phyloP scores from a whole-genome alignment of 192 early-diverging fungal genomes.

The Gryganskiella cystojenkinii region DNA sequence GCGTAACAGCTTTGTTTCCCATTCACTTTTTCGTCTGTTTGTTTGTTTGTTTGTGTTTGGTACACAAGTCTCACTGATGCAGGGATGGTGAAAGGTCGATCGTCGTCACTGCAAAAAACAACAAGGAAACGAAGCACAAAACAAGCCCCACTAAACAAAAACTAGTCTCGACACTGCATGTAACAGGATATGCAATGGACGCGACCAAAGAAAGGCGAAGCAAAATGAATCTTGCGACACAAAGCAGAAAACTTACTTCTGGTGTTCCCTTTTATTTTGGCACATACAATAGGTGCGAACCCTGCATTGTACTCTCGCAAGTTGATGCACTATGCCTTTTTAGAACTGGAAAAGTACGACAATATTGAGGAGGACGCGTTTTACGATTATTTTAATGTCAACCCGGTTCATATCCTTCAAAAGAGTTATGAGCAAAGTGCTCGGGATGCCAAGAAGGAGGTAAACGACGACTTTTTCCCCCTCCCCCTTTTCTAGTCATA shows the following conservation, averaged over 20 bases:
- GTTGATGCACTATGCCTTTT: conserved; percentile 92
- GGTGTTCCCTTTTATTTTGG: background rate
- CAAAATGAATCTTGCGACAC: background rate
- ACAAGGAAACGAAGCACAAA: background rate
- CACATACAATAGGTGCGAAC: conserved; percentile 76
- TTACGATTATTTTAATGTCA: conserved; percentile 80
- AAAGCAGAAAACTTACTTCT: background rate
- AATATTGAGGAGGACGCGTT: conserved; percentile 83
- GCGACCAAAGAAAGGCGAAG: background rate
- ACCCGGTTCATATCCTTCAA: conserved; percentile 86
- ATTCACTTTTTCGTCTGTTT: background rate
- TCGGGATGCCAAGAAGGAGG: conserved; percentile 75
- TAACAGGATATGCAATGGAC: conserved; percentile 1
- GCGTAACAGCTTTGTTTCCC: background rate
- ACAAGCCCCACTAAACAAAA: too few species aligned
- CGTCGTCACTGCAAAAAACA: background rate
- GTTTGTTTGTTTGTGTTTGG: background rate
- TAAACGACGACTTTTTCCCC: too few species aligned
- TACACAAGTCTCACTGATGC: background rate
- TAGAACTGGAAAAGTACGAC: conserved; percentile 88
- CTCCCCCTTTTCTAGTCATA: too few species aligned
- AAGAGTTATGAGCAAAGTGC: conserved; percentile 81
- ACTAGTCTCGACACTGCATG: conserved; percentile 9
- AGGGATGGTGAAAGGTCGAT: background rate
- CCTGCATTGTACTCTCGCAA: conserved; percentile 92